Conservation (phyloP, 768 basidiomycete species). For the Suillus bovinus region DNA sequence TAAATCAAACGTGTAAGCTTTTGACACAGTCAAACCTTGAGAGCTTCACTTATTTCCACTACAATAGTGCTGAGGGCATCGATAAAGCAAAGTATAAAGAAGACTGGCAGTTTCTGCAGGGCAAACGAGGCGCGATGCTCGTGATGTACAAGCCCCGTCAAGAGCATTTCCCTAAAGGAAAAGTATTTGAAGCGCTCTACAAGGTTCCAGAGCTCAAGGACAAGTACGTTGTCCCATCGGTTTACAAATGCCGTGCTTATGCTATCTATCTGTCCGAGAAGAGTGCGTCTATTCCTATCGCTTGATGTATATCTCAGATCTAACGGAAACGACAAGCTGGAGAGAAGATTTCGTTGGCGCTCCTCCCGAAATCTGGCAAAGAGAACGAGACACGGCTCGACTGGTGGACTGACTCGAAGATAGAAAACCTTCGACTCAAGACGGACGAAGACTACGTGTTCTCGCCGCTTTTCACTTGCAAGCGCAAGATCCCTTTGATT, state of each 20-base stretch:
- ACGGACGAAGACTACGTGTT: slow-evolving; percentile 18
- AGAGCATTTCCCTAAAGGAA: slow-evolving; percentile 19
- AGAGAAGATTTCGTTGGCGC: slow-evolving; percentile 26
- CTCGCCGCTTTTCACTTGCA: slow-evolving; percentile 28
- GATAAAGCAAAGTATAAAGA: slow-evolving; percentile 32
- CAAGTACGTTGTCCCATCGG: slow-evolving; percentile 35
- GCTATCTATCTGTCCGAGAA: slow-evolving; percentile 34
- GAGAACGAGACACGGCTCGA: slow-evolving; percentile 11
- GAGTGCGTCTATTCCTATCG: slow-evolving; percentile 10
- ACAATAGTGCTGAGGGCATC: slow-evolving; percentile 22
- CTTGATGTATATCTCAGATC: background rate
- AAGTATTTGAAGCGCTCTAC: slow-evolving; percentile 28
- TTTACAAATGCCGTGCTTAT: slow-evolving; percentile 33
- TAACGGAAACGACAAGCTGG: slow-evolving; percentile 18
- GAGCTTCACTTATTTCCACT: background rate
- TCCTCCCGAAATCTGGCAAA: slow-evolving; percentile 12
- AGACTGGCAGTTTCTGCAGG: slow-evolving; percentile 33
- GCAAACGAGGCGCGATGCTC: slow-evolving; percentile 34
- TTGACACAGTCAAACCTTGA: background rate
- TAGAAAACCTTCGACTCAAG: slow-evolving; percentile 20
- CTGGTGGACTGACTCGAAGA: slow-evolving; percentile 25
- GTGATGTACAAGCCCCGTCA: slow-evolving; percentile 34
- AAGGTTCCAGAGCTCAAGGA: slow-evolving; percentile 26
- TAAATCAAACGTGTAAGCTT: slow-evolving; percentile 14
- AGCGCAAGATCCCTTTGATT: slow-evolving; percentile 12